These are phyloP conservation scores for Penicillium palitans DNA, from an alignment of 2,329 filamentous ascomycete genomes.

Conservation along the genomic window DNA sequence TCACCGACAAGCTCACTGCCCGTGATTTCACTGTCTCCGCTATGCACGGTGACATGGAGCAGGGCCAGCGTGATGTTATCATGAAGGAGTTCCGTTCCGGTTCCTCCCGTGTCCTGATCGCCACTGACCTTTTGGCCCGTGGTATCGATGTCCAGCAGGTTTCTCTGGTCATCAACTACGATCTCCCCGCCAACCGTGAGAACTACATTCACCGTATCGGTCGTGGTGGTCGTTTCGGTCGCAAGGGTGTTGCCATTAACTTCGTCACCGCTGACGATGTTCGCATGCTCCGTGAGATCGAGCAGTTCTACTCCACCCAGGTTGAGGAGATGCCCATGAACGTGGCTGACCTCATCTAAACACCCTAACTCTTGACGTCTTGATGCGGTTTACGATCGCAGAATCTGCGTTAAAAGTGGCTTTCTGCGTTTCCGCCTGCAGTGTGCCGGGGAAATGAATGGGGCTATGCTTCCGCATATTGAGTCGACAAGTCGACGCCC, in stretches of 20 bases:
- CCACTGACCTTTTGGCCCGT: constrained; percentile 95
- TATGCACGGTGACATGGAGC: constrained; percentile 99
- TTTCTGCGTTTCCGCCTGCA: constrained; percentile 39
- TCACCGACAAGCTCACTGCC: constrained; percentile 99
- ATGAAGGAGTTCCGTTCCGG: constrained; percentile 99
- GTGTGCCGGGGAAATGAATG: constrained; percentile 15
- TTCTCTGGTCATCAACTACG: constrained; percentile 98
- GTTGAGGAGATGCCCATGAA: constrained; percentile 99
- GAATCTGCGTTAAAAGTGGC: constrained; percentile 44
- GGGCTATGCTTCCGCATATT: constrained; percentile 13
- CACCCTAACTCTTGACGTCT: constrained; percentile 33
- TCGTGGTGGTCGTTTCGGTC: constrained; percentile 88
- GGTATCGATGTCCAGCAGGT: constrained; percentile 99
- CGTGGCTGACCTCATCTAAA: constrained; percentile 59
- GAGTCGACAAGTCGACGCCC: constrained; percentile 13
- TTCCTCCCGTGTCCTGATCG: constrained; percentile 93
- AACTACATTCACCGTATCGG: constrained; percentile 99
- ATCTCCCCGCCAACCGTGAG: constrained; percentile 95
- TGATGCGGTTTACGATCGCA: constrained; percentile 42
- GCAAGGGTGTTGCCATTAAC: constrained; percentile 99
- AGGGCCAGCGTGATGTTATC: constrained; percentile 96
- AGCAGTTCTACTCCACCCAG: constrained; percentile 94
- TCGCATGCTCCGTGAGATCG: constrained; percentile 94
- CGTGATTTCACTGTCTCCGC: constrained; percentile 97
- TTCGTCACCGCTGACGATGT: constrained; percentile 99